Conservation (phyloP, 2,329 filamentous ascomycete genomes). For the Colletotrichum sublineola region DNA sequence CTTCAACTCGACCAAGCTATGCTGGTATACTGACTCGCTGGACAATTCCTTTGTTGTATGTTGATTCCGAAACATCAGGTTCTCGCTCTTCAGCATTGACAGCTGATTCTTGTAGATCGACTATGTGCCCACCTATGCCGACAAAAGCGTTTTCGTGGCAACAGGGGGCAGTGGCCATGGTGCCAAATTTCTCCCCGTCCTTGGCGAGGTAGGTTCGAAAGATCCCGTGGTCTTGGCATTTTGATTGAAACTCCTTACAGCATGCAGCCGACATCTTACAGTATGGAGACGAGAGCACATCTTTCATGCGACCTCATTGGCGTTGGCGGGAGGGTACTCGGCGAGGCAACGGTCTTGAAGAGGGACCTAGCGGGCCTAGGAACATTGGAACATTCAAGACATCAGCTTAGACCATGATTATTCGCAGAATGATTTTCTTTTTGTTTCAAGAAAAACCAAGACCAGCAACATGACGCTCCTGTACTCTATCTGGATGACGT, state of each 20-base stretch:
- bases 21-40: conserved; percentile 71
- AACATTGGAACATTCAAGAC: conserved; percentile 40
- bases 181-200: conserved; percentile 53
- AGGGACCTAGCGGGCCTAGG: conserved; percentile 47
- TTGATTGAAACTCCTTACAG: conserved; percentile 42
- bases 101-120: conserved; percentile 47
- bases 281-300: conserved; percentile 46
- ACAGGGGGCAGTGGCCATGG: conserved; percentile 54
- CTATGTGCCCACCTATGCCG: conserved; percentile 48
- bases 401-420: not conserved
- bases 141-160: conserved; percentile 51
- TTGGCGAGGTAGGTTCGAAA: conserved; percentile 47
- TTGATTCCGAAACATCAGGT: not conserved
- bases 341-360: conserved; percentile 49
- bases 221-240: not conserved
- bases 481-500: no score
- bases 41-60: conserved; percentile 62
- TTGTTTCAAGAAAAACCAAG: no score
- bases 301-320: conserved; percentile 50
- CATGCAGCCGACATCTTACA: conserved; percentile 51
- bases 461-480: no score
- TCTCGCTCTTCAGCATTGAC: fast-evolving
- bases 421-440: not conserved
- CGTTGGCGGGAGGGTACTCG: conserved; percentile 47
- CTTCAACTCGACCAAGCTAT: conserved; percentile 62